Conservation (phyloP, 108 stramenopile genomes). For the Mayamaea pseudoterrestris region DNA sequence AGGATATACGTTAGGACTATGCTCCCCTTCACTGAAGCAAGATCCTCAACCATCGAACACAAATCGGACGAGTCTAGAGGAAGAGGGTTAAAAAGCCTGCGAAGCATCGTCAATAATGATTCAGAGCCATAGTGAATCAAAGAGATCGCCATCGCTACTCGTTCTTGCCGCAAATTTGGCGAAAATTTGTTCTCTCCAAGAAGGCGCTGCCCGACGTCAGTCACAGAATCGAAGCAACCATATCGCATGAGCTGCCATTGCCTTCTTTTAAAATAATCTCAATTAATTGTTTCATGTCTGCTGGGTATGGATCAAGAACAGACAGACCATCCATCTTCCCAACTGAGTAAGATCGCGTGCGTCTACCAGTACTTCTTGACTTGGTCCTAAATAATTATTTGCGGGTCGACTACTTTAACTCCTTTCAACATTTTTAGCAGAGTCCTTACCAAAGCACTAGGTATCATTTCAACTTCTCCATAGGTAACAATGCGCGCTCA, state of each 20-base stretch:
- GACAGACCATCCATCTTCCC: conserved; percentile 32
- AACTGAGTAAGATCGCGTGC: conserved; percentile 67
- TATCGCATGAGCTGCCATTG: neutral
- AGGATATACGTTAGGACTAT: too few species aligned
- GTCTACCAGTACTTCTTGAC: conserved; percentile 35
- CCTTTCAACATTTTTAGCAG: conserved; percentile 59
- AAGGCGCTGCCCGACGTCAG: conserved; percentile 33
- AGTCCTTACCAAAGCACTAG: conserved; percentile 11
- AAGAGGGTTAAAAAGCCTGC: too few species aligned
- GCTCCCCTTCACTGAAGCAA: too few species aligned
- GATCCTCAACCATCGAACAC: too few species aligned
- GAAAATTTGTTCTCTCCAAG: conserved; percentile 58
- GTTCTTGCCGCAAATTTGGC: neutral
- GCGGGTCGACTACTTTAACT: conserved; percentile 25
- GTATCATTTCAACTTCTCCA: neutral
- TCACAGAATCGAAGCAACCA: neutral
- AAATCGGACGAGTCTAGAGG: too few species aligned
- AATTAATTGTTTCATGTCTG: conserved; percentile 42
- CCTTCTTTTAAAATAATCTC: conserved; percentile 19
- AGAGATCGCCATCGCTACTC: conserved; percentile 17
- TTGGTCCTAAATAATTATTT: conserved; percentile 54
- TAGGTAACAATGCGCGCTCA: conserved; percentile 9
- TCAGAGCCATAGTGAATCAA: too few species aligned
- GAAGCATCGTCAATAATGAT: too few species aligned
- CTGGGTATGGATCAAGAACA: conserved; percentile 51